Evolutionary conservation across 768 basidiomycete genomes (phyloP), one percentile per base, ranked within the genome.

Genomic region (Boletus edulis): DNA sequence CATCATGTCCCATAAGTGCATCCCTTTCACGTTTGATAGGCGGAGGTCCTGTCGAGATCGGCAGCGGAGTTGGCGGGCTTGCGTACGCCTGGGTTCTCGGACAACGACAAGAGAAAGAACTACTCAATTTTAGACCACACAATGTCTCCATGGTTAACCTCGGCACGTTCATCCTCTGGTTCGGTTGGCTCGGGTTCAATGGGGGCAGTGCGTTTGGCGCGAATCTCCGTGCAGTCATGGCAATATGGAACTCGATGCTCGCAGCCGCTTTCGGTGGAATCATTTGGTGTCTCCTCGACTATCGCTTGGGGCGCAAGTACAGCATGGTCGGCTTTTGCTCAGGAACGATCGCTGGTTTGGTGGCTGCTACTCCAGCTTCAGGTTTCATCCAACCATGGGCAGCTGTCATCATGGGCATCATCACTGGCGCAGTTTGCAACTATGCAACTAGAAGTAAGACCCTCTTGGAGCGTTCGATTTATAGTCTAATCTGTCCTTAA

Each of bases 101-200:
- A 18, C 84, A 85, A 47, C 81, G 94, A 55, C 78, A 84, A 57
- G 85, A 88, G 60, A 80, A 79, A 43, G 86, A 90, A 62, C 70
- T 89, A 10, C 67, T 83, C 56, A 89, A 89, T 68, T 94, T 93
- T 75, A 81, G 91, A 56, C 92, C 93, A 9, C 91, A 95, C 72
- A 92, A 93, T 68, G 91, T 93, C 20, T 84, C 88, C 32, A 75
- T 89, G 68, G 89, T 94, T 62, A 82, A 81, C 60, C 79, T 94
- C 52, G 92, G 93, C 59, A 94, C 89, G 10, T 88, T 85, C 62
- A 80, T 94, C 59, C 83, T 93, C 51, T 93, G 88, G 89, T 88
- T 94, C 67, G 91, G 91, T 24, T 91, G 85, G 85, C 73, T 87
- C 53, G 90, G 88, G n/a, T 93, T 94, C 78, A 95, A 94, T 73